Conservation (phyloP, 2,329 filamentous ascomycete genomes). For the Exserohilum rostratum region DNA sequence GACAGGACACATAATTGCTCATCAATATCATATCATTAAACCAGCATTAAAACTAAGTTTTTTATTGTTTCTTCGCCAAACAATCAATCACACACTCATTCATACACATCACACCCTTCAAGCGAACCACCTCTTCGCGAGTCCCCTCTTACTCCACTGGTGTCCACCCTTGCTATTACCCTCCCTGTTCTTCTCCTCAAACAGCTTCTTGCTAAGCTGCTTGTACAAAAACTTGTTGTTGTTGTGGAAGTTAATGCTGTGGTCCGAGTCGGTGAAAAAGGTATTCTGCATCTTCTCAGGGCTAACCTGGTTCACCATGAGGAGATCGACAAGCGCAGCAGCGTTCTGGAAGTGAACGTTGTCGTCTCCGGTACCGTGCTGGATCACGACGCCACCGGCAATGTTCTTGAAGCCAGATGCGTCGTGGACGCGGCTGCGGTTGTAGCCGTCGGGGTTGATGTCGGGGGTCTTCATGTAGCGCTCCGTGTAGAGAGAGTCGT, state of each 20-base stretch:
- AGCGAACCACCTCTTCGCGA: constrained; percentile 23
- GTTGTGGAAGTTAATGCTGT: constrained; percentile 65
- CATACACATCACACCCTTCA: too few relatives aligned
- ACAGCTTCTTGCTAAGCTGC: constrained; percentile 66
- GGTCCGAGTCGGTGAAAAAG: constrained; percentile 70
- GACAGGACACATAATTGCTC: not conserved
- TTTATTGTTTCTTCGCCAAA: not conserved
- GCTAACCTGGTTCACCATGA: constrained; percentile 64
- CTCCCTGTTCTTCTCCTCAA: constrained; percentile 63
- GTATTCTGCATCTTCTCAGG: constrained; percentile 68
- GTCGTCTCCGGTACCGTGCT: constrained; percentile 72
- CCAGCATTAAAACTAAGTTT: not conserved
- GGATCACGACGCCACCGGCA: constrained; percentile 64
- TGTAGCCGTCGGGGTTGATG: constrained; percentile 65
- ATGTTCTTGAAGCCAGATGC: constrained; percentile 67
- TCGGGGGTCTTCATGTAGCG: constrained; percentile 71
- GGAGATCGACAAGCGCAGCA: constrained; percentile 65
- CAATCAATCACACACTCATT: not conserved
- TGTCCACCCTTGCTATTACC: constrained; percentile 47
- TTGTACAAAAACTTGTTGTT: constrained; percentile 65
- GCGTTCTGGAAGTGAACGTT: constrained; percentile 75
- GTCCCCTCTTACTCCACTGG: constrained; percentile 54
- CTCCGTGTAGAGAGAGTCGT: constrained; percentile 74
- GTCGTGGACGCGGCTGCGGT: constrained; percentile 64
- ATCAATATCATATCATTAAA: not conserved